Evolutionary conservation across 1,139 yeast genomes (phyloP).

Genomic region (Williopsis jadinii): DNA sequence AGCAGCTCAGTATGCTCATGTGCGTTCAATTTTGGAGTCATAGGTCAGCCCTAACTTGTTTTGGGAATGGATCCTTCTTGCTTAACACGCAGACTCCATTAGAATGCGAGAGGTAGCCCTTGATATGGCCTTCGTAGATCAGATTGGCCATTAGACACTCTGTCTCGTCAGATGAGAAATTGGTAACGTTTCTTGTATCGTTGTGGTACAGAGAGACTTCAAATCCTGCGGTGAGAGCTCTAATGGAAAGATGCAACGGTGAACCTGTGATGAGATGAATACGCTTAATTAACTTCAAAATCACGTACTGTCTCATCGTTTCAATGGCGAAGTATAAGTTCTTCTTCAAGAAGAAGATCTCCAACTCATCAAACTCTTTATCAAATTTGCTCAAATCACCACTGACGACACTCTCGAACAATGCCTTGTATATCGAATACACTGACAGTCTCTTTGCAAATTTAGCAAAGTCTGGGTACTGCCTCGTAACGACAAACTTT

Average conservation of each 20-base stretch:
- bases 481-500: constrained; percentile 35
- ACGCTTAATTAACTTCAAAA: constrained; percentile 45
- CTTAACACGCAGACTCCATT: constrained; percentile 71
- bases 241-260: constrained; percentile 39
- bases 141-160: constrained; percentile 70
- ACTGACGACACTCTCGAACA: constrained; percentile 40
- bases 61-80: constrained; percentile 68
- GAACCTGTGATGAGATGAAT: constrained; percentile 33
- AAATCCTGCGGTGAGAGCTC: constrained; percentile 42
- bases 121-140: constrained; percentile 55
- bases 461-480: constrained; percentile 31
- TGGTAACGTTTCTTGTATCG: constrained; percentile 2
- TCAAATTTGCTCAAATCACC: constrained; percentile 56
- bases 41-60: constrained; percentile 3
- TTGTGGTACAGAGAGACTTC: constrained; percentile 28
- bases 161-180: constrained; percentile 37
- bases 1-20: too few species aligned
- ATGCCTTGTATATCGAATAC: constrained; percentile 31
- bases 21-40: too few species aligned
- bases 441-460: constrained; percentile 7
- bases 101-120: constrained; percentile 80
- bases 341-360: constrained; percentile 46
- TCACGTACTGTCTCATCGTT: constrained; percentile 43
- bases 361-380: constrained; percentile 34
- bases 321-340: constrained; percentile 61